phyloP scores from a whole-genome alignment of 2,329 filamentous ascomycete species.

The Escovopsis weberi region DNA sequence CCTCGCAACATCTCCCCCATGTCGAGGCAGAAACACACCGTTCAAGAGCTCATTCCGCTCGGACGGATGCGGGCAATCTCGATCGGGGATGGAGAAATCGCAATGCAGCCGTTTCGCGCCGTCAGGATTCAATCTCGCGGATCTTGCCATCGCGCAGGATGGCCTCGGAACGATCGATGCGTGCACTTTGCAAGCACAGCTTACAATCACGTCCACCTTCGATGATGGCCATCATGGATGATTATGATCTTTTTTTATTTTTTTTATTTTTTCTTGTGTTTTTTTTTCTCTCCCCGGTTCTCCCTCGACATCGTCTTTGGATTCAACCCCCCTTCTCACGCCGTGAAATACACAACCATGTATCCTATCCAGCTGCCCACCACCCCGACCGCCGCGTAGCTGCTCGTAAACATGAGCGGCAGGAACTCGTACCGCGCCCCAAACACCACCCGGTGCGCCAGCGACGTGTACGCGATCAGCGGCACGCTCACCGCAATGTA shows the following conservation, averaged over 20 bases:
- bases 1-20: too few species aligned
- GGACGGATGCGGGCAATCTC: too few species aligned
- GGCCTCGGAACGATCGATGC: background rate
- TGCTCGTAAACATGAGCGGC: constrained; percentile 92
- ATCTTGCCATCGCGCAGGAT: background rate
- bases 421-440: constrained; percentile 76
- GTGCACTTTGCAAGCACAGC: too few species aligned
- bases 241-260: background rate
- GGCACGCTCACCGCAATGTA: constrained; percentile 87
- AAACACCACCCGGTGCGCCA: constrained; percentile 73
- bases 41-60: too few species aligned
- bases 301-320: background rate
- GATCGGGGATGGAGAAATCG: too few species aligned
- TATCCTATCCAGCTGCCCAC: constrained; percentile 93
- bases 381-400: constrained; percentile 87
- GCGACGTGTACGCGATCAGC: constrained; percentile 73
- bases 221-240: too few species aligned
- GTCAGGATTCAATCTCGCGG: too few species aligned
- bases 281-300: background rate
- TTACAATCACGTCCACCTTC: too few species aligned
- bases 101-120: too few species aligned
- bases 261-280: constrained; percentile 8
- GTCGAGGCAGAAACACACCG: too few species aligned
- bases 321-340: constrained; percentile 19
- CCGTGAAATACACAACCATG: constrained; percentile 74